Percentiles rank a stretch among this genome's conserved stretches.
These are phyloP conservation scores for Hanseniaspora valbyensis DNA, from an alignment of 805 yeast genomes.

Conservation along the genomic window DNA sequence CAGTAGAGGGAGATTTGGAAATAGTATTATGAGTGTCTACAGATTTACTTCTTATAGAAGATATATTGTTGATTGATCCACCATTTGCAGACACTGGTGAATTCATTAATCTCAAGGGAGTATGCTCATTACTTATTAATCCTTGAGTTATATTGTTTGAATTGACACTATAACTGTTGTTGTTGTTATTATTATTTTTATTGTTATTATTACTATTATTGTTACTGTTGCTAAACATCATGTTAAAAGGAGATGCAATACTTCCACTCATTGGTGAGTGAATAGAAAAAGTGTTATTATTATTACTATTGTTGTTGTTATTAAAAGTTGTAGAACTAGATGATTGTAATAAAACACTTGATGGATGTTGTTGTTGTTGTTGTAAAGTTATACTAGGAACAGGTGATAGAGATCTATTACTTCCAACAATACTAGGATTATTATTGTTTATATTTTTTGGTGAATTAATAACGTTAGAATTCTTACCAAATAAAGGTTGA, in stretches of 20 bases:
- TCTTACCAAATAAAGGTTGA: constrained; percentile 14
- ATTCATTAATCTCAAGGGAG: background rate
- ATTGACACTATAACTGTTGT: background rate
- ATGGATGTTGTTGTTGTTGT: background rate
- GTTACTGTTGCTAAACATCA: constrained; percentile 4
- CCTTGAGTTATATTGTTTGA: background rate
- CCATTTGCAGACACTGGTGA: background rate
- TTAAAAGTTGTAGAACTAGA: background rate
- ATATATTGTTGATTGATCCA: background rate
- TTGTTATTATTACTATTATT: no score
- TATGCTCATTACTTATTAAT: background rate
- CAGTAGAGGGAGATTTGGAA: background rate
- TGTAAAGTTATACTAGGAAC: background rate
- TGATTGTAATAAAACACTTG: background rate
- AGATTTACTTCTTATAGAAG: background rate
- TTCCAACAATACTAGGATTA: background rate
- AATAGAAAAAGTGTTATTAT: background rate
- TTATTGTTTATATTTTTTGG: constrained; percentile 4
- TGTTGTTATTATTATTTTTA: background rate
- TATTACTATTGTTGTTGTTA: background rate
- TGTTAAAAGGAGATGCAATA: constrained; percentile 5
- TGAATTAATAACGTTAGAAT: constrained; percentile 9
- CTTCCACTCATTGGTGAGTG: background rate
- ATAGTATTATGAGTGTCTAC: background rate
- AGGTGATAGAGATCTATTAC: constrained; percentile 1